These are phyloP conservation scores for Punica granatum DNA, from an alignment of 345 rosid species.

Conservation along the genomic window DNA sequence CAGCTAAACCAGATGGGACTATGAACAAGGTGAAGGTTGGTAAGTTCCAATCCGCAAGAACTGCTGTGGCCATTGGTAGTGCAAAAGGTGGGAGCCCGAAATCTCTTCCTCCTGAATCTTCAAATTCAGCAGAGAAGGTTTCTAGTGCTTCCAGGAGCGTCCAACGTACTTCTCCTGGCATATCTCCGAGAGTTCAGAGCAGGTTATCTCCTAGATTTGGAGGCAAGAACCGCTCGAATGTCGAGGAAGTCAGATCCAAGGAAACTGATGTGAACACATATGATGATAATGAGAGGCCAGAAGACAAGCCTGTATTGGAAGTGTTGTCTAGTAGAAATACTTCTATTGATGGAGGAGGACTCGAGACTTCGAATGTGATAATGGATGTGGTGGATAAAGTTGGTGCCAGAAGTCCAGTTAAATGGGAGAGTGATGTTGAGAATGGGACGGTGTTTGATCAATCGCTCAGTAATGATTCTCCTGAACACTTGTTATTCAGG, in stretches of 20 bases:
- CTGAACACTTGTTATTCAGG: neutral
- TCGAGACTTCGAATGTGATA: neutral
- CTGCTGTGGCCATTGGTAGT: slow-evolving; percentile 15
- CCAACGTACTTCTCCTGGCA: slow-evolving; percentile 24
- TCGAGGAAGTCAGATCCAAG: slow-evolving; percentile 13
- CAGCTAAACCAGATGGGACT: slow-evolving; percentile 25
- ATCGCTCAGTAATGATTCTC: neutral
- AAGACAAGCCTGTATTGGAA: neutral
- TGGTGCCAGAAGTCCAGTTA: neutral
- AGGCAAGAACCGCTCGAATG: slow-evolving; percentile 15
- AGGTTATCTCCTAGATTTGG: slow-evolving; percentile 30
- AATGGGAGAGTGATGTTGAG: neutral
- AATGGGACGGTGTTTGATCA: neutral
- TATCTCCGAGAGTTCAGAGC: slow-evolving; percentile 32
- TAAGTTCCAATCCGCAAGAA: slow-evolving; percentile 41
- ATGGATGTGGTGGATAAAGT: neutral
- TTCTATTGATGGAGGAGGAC: neutral
- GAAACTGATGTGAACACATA: neutral
- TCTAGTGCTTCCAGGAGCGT: slow-evolving; percentile 29
- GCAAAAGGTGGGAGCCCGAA: slow-evolving; percentile 23
- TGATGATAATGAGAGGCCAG: neutral
- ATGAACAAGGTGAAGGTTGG: slow-evolving; percentile 29
- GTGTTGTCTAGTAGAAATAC: neutral
- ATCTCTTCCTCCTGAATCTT: slow-evolving; percentile 29
- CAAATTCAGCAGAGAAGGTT: slow-evolving; percentile 26